Percentiles rank a stretch among this genome's conserved stretches.
These are phyloP conservation scores for Blastobotrys proliferans DNA, from an alignment of 1,139 yeast genomes.

Conservation along the genomic window DNA sequence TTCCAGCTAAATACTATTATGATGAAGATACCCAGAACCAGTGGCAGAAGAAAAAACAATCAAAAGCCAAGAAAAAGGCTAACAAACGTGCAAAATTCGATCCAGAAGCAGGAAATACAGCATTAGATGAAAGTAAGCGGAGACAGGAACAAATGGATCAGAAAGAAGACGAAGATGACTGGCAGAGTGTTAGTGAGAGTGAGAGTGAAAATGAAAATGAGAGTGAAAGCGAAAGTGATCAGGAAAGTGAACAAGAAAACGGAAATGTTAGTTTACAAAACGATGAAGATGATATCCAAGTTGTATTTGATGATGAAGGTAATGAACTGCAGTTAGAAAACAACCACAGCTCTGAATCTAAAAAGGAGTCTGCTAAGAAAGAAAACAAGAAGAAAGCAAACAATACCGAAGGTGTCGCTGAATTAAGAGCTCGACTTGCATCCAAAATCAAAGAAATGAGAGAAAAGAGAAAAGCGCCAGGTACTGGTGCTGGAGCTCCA, in stretches of 20 bases:
- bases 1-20: conserved; percentile 90
- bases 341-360: conserved; percentile 1
- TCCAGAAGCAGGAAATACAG: conserved; percentile 58
- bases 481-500: conserved; percentile 77
- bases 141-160: conserved; percentile 41
- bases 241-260: conserved; percentile 37
- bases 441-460: conserved; percentile 64
- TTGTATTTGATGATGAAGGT: conserved; percentile 5
- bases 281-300: conserved; percentile 11
- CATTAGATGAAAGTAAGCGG: conserved; percentile 58
- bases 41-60: conserved; percentile 75
- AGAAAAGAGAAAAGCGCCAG: conserved; percentile 89
- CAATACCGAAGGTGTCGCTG: conserved; percentile 43
- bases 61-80: conserved; percentile 58
- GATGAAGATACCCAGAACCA: conserved; percentile 74
- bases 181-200: no score
- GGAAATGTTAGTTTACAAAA: neutral
- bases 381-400: conserved; percentile 6
- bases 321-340: conserved; percentile 6
- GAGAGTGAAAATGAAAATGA: conserved; percentile 25
- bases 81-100: conserved; percentile 71
- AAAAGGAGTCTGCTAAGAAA: conserved; percentile 14
- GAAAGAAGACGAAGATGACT: conserved; percentile 2
- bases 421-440: conserved; percentile 67
- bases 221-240: conserved; percentile 32